Percentiles rank a stretch among this genome's conserved stretches.
Conservation (phyloP, 306 rosid species). For the Trichosanthes cucumerina region DNA sequence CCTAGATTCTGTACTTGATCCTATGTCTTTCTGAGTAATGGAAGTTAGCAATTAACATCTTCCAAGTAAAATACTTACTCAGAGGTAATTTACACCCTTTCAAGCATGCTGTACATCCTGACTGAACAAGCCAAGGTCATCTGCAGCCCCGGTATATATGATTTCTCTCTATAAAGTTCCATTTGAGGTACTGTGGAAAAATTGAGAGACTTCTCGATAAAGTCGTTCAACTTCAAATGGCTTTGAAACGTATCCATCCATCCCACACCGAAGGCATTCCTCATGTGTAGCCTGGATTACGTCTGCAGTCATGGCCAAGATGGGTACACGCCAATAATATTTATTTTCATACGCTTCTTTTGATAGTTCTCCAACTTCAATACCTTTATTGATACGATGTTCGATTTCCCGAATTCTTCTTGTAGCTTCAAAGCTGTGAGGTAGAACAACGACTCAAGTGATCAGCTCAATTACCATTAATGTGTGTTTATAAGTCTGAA, state of each 20-base stretch:
- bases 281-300: conserved; percentile 94
- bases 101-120: conserved; percentile 20
- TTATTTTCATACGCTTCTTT: conserved; percentile 22
- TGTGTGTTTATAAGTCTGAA: neutral
- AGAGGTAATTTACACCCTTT: conserved; percentile 27
- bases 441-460: neutral
- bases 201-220: conserved; percentile 73
- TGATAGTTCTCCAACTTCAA: conserved; percentile 32
- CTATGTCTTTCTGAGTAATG: neutral
- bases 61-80: conserved; percentile 35
- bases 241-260: conserved; percentile 95
- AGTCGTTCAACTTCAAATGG: conserved; percentile 95
- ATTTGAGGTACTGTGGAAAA: conserved; percentile 34
- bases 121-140: neutral
- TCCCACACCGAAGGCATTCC: conserved; percentile 54
- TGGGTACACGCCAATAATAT: conserved; percentile 52
- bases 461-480: neutral
- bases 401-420: conserved; percentile 55
- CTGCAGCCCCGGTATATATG: conserved; percentile 8
- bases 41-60: neutral
- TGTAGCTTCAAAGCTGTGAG: conserved; percentile 71
- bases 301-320: conserved; percentile 94
- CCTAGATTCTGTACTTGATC: neutral
- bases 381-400: conserved; percentile 14
- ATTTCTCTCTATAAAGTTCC: conserved; percentile 22